Conservation (phyloP, 2,329 filamentous ascomycete genomes). For the Amylocarpus encephaloides region DNA sequence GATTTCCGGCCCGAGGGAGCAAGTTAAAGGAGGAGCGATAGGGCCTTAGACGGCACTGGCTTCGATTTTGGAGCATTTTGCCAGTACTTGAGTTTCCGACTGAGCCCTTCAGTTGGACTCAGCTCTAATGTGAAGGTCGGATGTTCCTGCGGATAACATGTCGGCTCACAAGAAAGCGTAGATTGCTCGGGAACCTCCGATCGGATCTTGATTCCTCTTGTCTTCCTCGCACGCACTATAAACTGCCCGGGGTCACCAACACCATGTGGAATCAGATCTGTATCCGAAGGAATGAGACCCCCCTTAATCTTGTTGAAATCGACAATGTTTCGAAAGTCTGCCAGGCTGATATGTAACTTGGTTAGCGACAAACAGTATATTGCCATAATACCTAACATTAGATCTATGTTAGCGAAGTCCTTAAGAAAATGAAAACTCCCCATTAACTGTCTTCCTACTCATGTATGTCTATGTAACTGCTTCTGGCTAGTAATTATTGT, state of each 20-base stretch:
- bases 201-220: not conserved
- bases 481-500: no score
- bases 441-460: no score
- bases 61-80: no score
- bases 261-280: not conserved
- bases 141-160: conserved; percentile 39
- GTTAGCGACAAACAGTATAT: not conserved
- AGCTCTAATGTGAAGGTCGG: conserved; percentile 26
- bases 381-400: not conserved
- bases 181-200: not conserved
- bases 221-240: not conserved
- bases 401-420: not conserved
- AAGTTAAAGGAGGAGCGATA: no score
- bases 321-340: not conserved
- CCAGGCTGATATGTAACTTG: not conserved
- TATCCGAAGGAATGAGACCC: not conserved
- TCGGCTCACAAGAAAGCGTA: not conserved
- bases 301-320: not conserved
- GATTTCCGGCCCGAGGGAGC: no score
- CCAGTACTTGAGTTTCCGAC: no score
- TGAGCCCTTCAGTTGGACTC: no score
- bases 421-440: no score
- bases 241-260: not conserved
- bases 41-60: no score
- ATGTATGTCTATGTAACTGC: no score